Conservation (phyloP, 176 grass and related monocot species). For the Hyparrhenia diplandra region DNA sequence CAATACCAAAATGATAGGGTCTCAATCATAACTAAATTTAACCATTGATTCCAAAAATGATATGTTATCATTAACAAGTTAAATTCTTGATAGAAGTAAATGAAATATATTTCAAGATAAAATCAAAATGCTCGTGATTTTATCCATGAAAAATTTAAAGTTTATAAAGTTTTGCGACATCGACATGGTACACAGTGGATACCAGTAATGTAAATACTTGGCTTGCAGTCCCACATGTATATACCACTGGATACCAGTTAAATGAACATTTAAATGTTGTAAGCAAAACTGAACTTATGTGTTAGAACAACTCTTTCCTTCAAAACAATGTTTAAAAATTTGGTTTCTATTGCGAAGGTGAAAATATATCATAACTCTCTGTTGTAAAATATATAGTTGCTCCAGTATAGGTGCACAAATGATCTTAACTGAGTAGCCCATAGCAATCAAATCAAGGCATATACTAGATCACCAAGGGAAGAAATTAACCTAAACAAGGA, state of each 20-base stretch:
- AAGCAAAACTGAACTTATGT: background rate
- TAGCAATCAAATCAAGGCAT: background rate
- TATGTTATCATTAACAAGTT: too few relatives aligned
- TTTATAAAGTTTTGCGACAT: background rate
- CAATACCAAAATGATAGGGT: background rate
- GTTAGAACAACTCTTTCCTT: background rate
- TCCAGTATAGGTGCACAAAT: background rate
- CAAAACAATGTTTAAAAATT: background rate
- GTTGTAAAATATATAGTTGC: background rate
- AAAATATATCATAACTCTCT: background rate
- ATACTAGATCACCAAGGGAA: background rate
- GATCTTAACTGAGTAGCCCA: background rate
- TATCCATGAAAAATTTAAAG: background rate
- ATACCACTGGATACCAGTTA: background rate
- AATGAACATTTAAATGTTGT: background rate
- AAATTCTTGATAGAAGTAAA: background rate
- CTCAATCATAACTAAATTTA: background rate
- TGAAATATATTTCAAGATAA: background rate
- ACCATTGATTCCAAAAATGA: background rate
- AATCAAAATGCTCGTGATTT: background rate
- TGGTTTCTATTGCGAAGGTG: background rate
- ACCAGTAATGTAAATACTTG: too few relatives aligned
- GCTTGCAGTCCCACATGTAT: background rate
- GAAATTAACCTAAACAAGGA: background rate
- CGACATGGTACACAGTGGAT: background rate